Evolutionary conservation across 1,139 yeast genomes (phyloP), one percentile per base, ranked within the genome.

Genomic region (Casaregolazyma suthepensis): DNA sequence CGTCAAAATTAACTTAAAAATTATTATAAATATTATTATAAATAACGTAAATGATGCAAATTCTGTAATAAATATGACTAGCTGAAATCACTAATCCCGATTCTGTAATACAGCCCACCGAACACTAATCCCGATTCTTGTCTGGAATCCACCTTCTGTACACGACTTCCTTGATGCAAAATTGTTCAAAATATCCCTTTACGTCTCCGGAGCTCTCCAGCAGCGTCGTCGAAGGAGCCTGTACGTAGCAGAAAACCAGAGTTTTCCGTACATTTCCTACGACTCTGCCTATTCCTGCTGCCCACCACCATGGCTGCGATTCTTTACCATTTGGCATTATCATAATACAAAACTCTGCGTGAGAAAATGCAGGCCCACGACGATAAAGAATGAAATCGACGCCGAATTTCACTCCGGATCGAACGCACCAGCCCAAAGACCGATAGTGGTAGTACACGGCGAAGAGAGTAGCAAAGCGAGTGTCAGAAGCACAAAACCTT

Each of bases 301-400:
- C 73, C 75, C 82, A 83, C 61, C 77, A 75, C 85, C 93, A 86
- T 50, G 75, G 74, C 22, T 45, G 12, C 1, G 59, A 58, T 7
- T 67, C 73, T 26, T 74, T 74, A 7, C 54, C 43, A 46, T 67
- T 63, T 1, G 79, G 75, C 46, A 81, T 60, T 0, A 87, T 75
- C 61, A 79, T 67, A 17, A 74, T 66, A 3, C 94, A 88, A 67
- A 81, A 88, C 63, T 90, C 96, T 0, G 99, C 98, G 67, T 93
- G 99, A 48, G 85, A 81, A 66, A 91, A 90, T 0, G 97, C 97
- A 9, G 99, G 99, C 0, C 99, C 99, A 54, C 93, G 76, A 54
- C 85, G 82, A 67, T 93, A 93, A 6, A 93, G 73, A 18, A 93
- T 72, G 68, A 75, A 84, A 61, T 91, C 96, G 20, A 88, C 80